These are phyloP conservation scores for Paecilomyces formosus DNA, from an alignment of 2,329 filamentous ascomycete genomes.

Conservation along the genomic window DNA sequence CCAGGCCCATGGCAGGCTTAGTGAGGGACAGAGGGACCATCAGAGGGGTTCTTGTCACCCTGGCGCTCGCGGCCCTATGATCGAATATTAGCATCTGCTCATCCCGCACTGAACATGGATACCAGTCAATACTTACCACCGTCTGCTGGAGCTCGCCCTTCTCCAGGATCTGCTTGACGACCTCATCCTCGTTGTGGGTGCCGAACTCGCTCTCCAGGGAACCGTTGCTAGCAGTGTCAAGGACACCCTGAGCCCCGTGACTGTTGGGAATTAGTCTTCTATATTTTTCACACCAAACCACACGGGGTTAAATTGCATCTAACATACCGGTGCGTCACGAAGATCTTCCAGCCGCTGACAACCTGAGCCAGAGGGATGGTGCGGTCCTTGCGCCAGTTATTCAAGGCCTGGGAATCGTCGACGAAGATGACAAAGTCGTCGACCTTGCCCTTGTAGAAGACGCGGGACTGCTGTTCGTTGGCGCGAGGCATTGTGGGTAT, in stretches of 20 bases:
- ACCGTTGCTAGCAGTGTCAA: conserved; percentile 67
- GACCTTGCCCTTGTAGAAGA: conserved; percentile 72
- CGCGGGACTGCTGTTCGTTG: conserved; percentile 63
- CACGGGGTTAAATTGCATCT: not conserved
- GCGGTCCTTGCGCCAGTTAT: conserved; percentile 78
- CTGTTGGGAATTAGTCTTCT: conserved; percentile 36
- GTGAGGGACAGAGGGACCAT: conserved; percentile 9
- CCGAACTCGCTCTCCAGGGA: conserved; percentile 82
- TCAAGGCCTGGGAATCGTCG: conserved; percentile 36
- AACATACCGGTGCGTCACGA: conserved; percentile 79
- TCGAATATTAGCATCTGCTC: conserved; percentile 1
- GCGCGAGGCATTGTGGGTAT: conserved; percentile 57
- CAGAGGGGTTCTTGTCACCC: conserved; percentile 21
- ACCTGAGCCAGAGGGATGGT: conserved; percentile 76
- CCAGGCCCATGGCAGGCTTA: not conserved
- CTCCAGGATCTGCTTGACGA: conserved; percentile 73
- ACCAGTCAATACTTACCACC: conserved; percentile 36
- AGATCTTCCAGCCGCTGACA: conserved; percentile 80
- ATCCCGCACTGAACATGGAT: not conserved
- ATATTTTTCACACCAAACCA: not conserved
- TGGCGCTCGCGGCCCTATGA: conserved; percentile 22
- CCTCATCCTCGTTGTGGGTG: conserved; percentile 69
- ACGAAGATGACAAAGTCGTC: conserved; percentile 65
- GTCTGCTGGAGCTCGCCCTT: conserved; percentile 61
- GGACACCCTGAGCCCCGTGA: conserved; percentile 75